Percentiles rank a stretch among this genome's conserved stretches.
Conservation (phyloP, 164 flowering plant genomes). For the Tetrastigma voinierianum region DNA sequence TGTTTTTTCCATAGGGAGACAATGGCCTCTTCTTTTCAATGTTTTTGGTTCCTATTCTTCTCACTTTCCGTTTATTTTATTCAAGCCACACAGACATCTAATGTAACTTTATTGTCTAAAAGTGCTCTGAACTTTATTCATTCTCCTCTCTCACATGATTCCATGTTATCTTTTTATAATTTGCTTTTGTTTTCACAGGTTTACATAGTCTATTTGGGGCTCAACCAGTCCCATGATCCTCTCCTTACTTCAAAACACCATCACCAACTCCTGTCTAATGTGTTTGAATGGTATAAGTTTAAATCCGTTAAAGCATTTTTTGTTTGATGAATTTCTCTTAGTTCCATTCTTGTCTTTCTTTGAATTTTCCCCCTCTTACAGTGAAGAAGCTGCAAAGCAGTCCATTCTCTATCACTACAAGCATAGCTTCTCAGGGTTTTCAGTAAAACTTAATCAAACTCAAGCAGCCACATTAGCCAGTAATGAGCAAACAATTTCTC, state of each 20-base stretch:
- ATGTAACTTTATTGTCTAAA: constrained; percentile 27
- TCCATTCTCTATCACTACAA: constrained; percentile 68
- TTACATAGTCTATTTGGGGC: constrained; percentile 65
- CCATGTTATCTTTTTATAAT: constrained; percentile 8
- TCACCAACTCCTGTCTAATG: constrained; percentile 47
- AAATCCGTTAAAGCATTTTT: no score
- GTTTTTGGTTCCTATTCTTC: constrained; percentile 43
- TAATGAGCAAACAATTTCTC: constrained; percentile 14
- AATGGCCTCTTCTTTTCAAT: constrained; percentile 32
- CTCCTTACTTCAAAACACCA: constrained; percentile 44
- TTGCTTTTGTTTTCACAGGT: constrained; percentile 39
- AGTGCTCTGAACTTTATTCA: constrained; percentile 7
- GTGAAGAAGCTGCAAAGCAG: constrained; percentile 51
- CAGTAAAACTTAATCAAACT: constrained; percentile 60
- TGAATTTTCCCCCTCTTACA: constrained; percentile 8
- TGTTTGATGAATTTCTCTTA: not conserved
- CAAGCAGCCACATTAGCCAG: constrained; percentile 63
- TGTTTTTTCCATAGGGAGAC: constrained; percentile 24
- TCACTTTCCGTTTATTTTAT: constrained; percentile 31
- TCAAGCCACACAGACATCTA: constrained; percentile 29
- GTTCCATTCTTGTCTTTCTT: not conserved
- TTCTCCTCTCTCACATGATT: constrained; percentile 6
- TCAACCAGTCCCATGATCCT: constrained; percentile 30
- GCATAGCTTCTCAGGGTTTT: constrained; percentile 71
- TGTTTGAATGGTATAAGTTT: constrained; percentile 38